Evolutionary conservation across 257 asterid genomes (phyloP).

Genomic region (Solanum habrochaites): DNA sequence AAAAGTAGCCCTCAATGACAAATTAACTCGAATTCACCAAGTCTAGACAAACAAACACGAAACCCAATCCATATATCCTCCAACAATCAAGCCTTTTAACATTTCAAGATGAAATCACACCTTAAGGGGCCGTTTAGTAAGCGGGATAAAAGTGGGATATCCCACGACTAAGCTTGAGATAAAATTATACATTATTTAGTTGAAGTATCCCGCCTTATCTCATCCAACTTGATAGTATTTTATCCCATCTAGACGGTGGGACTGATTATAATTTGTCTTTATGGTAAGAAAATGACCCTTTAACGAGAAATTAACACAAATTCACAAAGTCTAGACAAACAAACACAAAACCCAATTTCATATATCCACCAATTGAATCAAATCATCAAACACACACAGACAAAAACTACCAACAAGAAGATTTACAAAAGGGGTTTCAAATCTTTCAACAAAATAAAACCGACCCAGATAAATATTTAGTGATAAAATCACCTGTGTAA

Average conservation of each 20-base stretch:
- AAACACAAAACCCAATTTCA: not conserved
- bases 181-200: not conserved
- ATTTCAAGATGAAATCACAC: not conserved
- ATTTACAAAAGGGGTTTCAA: not conserved
- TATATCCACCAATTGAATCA: not conserved
- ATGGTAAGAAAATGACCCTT: not conserved
- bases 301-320: not conserved
- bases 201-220: not conserved
- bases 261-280: not conserved
- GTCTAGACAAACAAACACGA: not conserved
- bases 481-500: slow-evolving; percentile 55
- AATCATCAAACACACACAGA: not conserved
- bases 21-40: not conserved
- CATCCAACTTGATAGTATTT: not conserved
- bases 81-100: not conserved
- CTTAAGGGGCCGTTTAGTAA: not conserved
- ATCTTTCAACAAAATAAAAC: not conserved
- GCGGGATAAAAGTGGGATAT: not conserved
- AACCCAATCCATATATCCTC: not conserved
- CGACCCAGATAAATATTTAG: not conserved
- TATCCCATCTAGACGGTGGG: not conserved
- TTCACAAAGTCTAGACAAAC: not conserved
- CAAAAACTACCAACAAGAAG: not conserved
- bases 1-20: not conserved
- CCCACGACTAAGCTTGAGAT: not conserved